Evolutionary conservation across 2,329 filamentous ascomycete genomes (phyloP).

Genomic region (Ambrosiella cleistominuta): DNA sequence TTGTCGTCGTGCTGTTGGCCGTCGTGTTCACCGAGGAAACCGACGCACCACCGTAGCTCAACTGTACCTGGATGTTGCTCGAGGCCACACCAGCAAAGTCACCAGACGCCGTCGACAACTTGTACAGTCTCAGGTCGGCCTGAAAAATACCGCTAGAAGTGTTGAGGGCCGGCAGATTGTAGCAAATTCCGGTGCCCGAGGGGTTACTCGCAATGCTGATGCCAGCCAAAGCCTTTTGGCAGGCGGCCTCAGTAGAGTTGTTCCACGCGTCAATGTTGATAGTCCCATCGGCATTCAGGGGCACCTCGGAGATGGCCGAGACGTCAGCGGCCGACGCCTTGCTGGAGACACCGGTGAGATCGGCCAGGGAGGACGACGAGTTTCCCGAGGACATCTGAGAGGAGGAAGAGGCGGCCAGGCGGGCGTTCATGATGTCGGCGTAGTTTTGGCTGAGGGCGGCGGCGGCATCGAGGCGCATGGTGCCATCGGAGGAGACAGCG

Average conservation of each 20-base stretch:
- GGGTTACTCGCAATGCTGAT: conserved; percentile 49
- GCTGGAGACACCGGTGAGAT: neutral
- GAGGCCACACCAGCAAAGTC: conserved; percentile 34
- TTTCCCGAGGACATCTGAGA: neutral
- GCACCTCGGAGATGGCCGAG: conserved; percentile 15
- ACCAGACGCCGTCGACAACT: conserved; percentile 41
- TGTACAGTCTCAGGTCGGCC: conserved; percentile 60
- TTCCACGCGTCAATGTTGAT: conserved; percentile 41
- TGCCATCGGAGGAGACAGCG: conserved; percentile 4
- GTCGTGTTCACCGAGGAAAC: conserved; percentile 26
- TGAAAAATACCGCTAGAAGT: conserved; percentile 51
- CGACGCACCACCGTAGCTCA: conserved; percentile 37
- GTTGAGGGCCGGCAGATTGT: conserved; percentile 60
- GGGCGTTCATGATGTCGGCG: conserved; percentile 9
- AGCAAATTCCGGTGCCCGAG: conserved; percentile 63
- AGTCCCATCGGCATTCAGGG: conserved; percentile 25
- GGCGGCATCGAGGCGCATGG: conserved; percentile 6
- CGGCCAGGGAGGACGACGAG: neutral
- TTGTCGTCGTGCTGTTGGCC: conserved; percentile 16
- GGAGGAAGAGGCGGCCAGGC: neutral
- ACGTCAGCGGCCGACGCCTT: conserved; percentile 2
- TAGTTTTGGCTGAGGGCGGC: conserved; percentile 13
- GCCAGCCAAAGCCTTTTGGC: conserved; percentile 34
- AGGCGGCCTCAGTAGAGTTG: conserved; percentile 37
- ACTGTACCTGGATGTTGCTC: conserved; percentile 34